Evolutionary conservation across 2,329 filamentous ascomycete species (phyloP), one percentile per base, ranked within the genome.

Genomic region (Aspergillus proliferans): DNA sequence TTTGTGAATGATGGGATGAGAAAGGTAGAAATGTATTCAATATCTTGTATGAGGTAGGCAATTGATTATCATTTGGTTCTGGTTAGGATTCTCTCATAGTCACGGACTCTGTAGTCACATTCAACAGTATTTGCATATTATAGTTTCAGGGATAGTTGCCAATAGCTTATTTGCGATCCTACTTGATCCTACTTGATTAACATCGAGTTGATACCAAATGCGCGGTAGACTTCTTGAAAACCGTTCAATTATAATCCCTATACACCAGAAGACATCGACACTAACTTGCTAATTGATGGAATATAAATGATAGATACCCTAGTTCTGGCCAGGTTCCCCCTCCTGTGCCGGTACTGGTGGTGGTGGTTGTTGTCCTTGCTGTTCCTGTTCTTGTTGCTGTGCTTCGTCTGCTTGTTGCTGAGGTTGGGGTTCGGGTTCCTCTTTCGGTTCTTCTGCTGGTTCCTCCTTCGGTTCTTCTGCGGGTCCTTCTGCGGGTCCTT

Each of bases 281-380:
- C 26, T 30, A 10, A 12, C 26, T 30, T 30, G 10, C 8, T 30
- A 30, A 30, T 30, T 3, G 10, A 30, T 30, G 10, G 12, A 30
- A 12, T 30, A 30, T 30, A 30, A 30, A 12, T 22, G 4, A 22
- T 4, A 30, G 10, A 12, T 30, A 39, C n/a, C 15, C 36, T 39
- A 19, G 15, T 39, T 39, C 36, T 4, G 47, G 10, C 10, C 26
- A 30, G 26, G n/a, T 19, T 53, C 50, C 33, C 45, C 45, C 18
- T 46, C 50, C 5, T 43, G 46, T 22, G 9, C 34, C 24, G 41
- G 36, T 15, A 3, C 36, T 39, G 14, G 8, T 19, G 36, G 34
- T 15, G 15, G 4, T 6, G 22, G 22, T 22, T 22, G 22, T 39
- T 15, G 36, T 39, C 15, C 36, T 39, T 39, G 36, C 10, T 7